Base-by-base conservation (phyloP, 768 basidiomycete genomes). In the Amanita phalloides region DNA sequence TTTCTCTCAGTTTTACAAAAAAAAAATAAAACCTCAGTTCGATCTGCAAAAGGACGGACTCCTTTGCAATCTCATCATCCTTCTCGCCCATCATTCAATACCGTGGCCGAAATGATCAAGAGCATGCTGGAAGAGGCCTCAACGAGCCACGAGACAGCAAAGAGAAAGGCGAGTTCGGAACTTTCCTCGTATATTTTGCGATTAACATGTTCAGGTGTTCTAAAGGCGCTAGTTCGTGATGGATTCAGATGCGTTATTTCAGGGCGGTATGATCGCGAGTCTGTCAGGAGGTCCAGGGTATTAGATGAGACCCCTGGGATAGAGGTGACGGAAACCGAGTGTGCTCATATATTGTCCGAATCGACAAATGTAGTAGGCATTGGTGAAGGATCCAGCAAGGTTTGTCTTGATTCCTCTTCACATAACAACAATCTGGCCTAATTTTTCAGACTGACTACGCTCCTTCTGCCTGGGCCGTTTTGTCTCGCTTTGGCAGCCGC, bases 51-150 rank as follows among this genome's bases (percentile, higher is more conserved):
- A 50, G 38, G 49, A 39, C 38, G 30, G 38, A 50, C 49, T 43
- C 49, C 37, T 28, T 2, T n/a, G 21, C 49, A 39, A 50, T 41
- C 38, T 28, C 25, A 14, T 50, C 36, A 50, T 25, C 49, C 49
- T 41, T 50, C 48, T 49, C 56, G 53, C 42, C 55, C 55, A n/a
- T 61, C 60, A 14, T 63, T 62, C 55, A 55, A 58, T 52, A 62
- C 45, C 7, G 17, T 17, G 17, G 17, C 17, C 17, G 17, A 17
- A 17, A 17, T 17, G 17, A 17, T 17, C 17, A 17, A 17, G 17
- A 17, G 17, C 17, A 58, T 50, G 55, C 53, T 58, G 52, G 37
- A 45, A 17, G 55, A 59, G 8, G 55, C 54, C 6, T 53, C 58
- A 51, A 59, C 56, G 41, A 45, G 50, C 26, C 57, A 57, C 55